phyloP scores from a whole-genome alignment of 2,329 filamentous ascomycete genomes.

The Aspergillus candidus region DNA sequence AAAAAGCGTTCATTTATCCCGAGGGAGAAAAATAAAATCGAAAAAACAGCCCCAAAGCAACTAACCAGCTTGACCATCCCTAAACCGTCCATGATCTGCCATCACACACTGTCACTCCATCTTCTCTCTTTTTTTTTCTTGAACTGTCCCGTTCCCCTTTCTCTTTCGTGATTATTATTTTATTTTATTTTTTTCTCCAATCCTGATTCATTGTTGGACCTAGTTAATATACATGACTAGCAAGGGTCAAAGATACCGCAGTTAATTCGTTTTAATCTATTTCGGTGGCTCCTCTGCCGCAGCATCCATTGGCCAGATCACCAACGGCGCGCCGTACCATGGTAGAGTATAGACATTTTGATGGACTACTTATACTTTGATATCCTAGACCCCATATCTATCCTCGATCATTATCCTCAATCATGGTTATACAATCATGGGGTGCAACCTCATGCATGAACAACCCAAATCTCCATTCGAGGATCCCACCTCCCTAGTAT shows the following conservation, averaged over 20 bases:
- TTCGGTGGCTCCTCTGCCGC: too few relatives aligned
- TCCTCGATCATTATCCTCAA: too few relatives aligned
- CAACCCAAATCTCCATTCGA: too few relatives aligned
- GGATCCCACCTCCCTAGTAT: too few relatives aligned
- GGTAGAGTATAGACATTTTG: too few relatives aligned
- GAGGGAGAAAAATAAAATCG: conserved; percentile 1
- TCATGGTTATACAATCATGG: too few relatives aligned
- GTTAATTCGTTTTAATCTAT: not conserved
- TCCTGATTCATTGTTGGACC: not conserved
- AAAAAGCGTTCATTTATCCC: not conserved
- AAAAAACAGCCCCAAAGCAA: not conserved
- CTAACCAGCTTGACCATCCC: not conserved
- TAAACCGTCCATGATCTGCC: conserved; percentile 5
- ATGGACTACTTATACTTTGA: too few relatives aligned
- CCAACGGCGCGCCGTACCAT: too few relatives aligned
- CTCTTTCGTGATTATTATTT: too few relatives aligned
- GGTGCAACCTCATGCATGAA: too few relatives aligned
- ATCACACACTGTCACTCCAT: conserved; percentile 2
- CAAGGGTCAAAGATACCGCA: not conserved
- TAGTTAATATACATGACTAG: not conserved
- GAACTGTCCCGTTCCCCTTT: not conserved
- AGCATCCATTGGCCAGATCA: too few relatives aligned
- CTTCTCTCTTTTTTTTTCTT: conserved; percentile 1
- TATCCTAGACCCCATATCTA: too few relatives aligned
- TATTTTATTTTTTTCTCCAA: not conserved